These are phyloP conservation scores for Syzygium oleosum DNA, from an alignment of 345 rosid species.

Conservation along the genomic window DNA sequence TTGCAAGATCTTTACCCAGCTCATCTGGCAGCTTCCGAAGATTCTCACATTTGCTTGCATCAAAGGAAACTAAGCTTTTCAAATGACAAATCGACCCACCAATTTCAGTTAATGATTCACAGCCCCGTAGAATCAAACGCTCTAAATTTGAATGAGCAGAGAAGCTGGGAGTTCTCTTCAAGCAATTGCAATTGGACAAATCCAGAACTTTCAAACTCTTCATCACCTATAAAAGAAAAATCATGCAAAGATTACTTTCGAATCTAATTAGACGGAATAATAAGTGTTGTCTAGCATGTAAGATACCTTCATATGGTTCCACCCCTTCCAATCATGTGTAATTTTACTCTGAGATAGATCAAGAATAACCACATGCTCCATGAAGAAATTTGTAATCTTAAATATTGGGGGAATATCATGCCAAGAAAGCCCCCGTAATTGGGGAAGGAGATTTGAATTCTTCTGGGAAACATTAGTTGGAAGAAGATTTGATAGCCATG, in stretches of 20 bases:
- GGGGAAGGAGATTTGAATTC: not conserved
- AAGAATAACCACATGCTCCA: not conserved
- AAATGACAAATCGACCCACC: not conserved
- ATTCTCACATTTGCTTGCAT: fast-evolving
- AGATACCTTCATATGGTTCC: not conserved
- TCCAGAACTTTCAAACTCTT: not conserved
- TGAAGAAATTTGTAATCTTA: not conserved
- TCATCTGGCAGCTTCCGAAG: not conserved
- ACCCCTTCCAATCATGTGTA: not conserved
- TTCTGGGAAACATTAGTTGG: not conserved
- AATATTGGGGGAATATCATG: not conserved
- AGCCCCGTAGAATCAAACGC: not conserved
- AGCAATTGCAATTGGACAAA: fast-evolving
- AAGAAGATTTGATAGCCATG: not conserved
- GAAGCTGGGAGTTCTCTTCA: not conserved
- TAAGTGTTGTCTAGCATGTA: not conserved
- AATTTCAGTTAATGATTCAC: not conserved
- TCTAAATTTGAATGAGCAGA: not conserved
- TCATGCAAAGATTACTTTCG: not conserved
- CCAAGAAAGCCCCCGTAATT: not conserved
- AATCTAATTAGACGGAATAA: fast-evolving
- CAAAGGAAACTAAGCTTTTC: not conserved
- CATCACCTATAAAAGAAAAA: not conserved
- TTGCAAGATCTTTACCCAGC: not conserved
- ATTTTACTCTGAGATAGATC: not conserved